Percentiles rank a stretch among this genome's conserved stretches.
These are phyloP conservation scores for Trichocomaceae sp. DNA, from an alignment of 2,329 filamentous ascomycete genomes.

Conservation along the genomic window DNA sequence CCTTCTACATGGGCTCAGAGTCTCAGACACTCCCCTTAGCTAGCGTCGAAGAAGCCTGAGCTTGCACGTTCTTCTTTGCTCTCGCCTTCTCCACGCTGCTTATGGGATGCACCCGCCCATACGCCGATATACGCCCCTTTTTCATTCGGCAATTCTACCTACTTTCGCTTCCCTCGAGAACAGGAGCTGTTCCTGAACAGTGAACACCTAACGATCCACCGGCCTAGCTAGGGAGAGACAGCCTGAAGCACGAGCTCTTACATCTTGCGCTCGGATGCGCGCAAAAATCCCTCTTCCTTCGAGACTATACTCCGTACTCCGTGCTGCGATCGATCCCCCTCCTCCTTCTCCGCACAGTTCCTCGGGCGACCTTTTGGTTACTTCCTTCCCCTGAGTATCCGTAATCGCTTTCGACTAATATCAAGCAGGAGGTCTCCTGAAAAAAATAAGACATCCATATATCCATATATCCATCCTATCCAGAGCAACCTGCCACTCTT, in stretches of 20 bases:
- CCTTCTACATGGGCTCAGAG: background rate
- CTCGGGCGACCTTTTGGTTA: background rate
- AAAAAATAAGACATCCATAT: too few relatives aligned
- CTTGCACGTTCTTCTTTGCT: background rate
- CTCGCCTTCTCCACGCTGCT: background rate
- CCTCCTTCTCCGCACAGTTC: background rate
- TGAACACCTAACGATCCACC: background rate
- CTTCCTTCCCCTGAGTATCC: background rate
- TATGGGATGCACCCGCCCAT: background rate
- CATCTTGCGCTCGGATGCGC: constrained; percentile 8
- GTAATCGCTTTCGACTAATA: background rate
- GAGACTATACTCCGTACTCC: constrained; percentile 2
- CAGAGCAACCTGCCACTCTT: background rate
- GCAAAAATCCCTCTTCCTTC: background rate
- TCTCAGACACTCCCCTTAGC: background rate
- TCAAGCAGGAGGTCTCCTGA: background rate
- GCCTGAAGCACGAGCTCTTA: background rate
- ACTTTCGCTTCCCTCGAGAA: background rate
- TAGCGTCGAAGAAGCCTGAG: background rate
- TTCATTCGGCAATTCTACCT: background rate
- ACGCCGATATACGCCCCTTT: background rate
- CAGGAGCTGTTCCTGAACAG: background rate
- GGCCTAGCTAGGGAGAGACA: background rate
- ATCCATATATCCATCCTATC: background rate
- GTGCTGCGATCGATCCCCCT: background rate